A percentile compares a stretch with the other conserved stretches of the same genome.
These are phyloP conservation scores for Lotmaria passim DNA, from an alignment of 208 protist species.

Conservation along the genomic window DNA sequence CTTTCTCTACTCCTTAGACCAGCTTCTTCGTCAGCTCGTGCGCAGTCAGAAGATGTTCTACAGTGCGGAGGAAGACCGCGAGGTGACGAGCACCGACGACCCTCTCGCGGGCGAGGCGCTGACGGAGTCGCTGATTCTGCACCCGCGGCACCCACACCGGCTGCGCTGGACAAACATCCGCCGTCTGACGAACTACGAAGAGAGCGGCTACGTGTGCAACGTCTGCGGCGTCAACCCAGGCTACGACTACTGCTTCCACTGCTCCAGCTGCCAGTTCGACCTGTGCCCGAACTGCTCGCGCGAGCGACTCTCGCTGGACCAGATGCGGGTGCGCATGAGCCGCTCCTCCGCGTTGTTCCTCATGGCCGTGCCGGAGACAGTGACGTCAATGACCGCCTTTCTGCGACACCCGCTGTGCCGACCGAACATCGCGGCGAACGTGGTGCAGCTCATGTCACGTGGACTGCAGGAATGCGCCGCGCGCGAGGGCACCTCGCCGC, in stretches of 20 bases:
- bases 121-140: conserved; percentile 44
- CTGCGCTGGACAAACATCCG: conserved; percentile 68
- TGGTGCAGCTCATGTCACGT: conserved; percentile 52
- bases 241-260: conserved; percentile 67
- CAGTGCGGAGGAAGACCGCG: conserved; percentile 29
- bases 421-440: conserved; percentile 34
- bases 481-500: conserved; percentile 32
- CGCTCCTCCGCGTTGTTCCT: conserved; percentile 38
- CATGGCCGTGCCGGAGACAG: conserved; percentile 30
- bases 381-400: conserved; percentile 46
- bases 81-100: conserved; percentile 31
- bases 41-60: conserved; percentile 27
- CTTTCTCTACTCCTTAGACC: conserved; percentile 28
- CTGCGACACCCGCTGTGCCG: conserved; percentile 60
- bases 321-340: conserved; percentile 45
- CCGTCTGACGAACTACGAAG: conserved; percentile 42
- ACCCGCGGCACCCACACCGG: conserved; percentile 73
- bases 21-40: conserved; percentile 37
- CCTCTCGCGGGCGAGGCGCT: conserved; percentile 31
- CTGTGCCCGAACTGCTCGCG: conserved; percentile 73
- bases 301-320: conserved; percentile 42
- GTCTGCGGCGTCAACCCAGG: conserved; percentile 61
- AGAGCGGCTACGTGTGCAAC: conserved; percentile 61
- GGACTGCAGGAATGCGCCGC: conserved; percentile 63
- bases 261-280: conserved; percentile 66